These are phyloP conservation scores for Stagonosporopsis rhizophila DNA, from an alignment of 2,329 filamentous ascomycete genomes.

Conservation along the genomic window DNA sequence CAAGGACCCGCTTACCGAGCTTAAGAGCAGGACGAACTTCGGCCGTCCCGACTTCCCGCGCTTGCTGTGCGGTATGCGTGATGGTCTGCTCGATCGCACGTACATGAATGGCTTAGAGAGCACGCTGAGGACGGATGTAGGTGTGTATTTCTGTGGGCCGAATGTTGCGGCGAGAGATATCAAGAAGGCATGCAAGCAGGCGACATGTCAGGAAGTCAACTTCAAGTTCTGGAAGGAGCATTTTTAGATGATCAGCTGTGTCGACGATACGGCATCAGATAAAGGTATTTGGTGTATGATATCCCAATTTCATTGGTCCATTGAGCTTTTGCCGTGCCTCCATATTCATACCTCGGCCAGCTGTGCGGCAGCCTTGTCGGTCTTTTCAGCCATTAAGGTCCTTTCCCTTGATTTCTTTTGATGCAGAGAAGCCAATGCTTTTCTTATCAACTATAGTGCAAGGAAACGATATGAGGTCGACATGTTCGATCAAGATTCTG, in stretches of 20 bases:
- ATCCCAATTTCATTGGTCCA: background rate
- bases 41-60: constrained; percentile 87
- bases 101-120: constrained; percentile 85
- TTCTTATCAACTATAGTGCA: too few relatives aligned
- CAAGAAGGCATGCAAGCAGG: constrained; percentile 76
- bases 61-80: constrained; percentile 82
- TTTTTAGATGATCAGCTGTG: constrained; percentile 47
- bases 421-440: too few relatives aligned
- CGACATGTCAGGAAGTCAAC: constrained; percentile 77
- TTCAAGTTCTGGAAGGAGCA: constrained; percentile 99
- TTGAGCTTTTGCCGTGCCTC: background rate
- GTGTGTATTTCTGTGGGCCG: constrained; percentile 97
- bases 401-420: too few relatives aligned
- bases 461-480: too few relatives aligned
- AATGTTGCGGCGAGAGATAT: constrained; percentile 82
- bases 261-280: background rate
- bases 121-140: constrained; percentile 80
- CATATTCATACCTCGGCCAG: too few relatives aligned
- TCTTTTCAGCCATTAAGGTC: too few relatives aligned
- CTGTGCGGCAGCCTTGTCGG: too few relatives aligned
- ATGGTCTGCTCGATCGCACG: constrained; percentile 82
- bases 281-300: constrained; percentile 16
- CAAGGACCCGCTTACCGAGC: constrained; percentile 88
- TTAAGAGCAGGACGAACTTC: constrained; percentile 90
- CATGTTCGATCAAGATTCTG: too few relatives aligned